Percentiles rank a stretch among this genome's conserved stretches.
phyloP scores from a whole-genome alignment of 2,329 filamentous ascomycete species.

The Xylaria sp. region DNA sequence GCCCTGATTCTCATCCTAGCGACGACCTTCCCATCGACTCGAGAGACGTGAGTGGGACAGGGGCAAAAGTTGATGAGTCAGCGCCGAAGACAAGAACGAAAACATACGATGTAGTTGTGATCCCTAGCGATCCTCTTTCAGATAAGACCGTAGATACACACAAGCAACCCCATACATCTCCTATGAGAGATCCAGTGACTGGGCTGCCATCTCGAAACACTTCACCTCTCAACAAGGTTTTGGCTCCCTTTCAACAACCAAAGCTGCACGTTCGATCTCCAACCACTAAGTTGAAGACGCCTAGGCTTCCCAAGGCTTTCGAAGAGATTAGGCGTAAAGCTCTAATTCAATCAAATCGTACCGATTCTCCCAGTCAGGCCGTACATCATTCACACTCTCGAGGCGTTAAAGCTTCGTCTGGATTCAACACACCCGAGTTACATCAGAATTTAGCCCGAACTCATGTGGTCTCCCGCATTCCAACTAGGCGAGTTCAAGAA shows the following conservation, averaged over 20 bases:
- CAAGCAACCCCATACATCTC: background rate
- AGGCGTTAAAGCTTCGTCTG: background rate
- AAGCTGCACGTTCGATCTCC: constrained; percentile 11
- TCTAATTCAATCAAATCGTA: constrained; percentile 32
- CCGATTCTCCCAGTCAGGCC: background rate
- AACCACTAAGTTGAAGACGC: background rate
- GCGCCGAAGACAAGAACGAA: background rate
- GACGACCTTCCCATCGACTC: background rate
- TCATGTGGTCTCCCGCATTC: background rate
- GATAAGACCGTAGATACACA: background rate
- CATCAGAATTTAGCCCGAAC: background rate
- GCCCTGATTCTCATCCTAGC: background rate
- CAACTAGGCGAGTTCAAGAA: background rate
- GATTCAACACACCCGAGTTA: background rate
- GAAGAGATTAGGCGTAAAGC: constrained; percentile 37
- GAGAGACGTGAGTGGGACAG: background rate
- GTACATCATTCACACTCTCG: background rate
- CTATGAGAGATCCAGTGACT: background rate
- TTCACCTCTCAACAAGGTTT: background rate
- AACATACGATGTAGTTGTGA: background rate
- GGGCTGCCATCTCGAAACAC: constrained; percentile 14
- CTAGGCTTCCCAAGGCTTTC: constrained; percentile 25
- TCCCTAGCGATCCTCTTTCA: constrained; percentile 3
- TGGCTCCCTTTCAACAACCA: background rate
- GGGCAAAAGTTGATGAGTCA: background rate